phyloP scores from a whole-genome alignment of 2,329 filamentous ascomycete genomes.

The Tolypocladium tundrense region DNA sequence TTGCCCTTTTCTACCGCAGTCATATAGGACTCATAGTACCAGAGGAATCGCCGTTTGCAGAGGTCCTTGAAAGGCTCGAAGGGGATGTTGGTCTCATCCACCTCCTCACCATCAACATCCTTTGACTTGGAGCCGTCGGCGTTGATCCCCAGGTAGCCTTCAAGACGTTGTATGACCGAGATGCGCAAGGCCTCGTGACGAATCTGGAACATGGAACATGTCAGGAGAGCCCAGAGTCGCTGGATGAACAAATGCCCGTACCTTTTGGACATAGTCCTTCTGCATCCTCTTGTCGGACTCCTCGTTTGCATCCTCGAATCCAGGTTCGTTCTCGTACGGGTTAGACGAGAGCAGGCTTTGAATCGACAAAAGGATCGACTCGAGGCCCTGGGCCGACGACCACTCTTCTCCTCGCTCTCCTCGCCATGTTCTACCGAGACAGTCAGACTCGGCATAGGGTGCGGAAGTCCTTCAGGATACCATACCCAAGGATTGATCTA shows the following conservation, averaged over 20 bases:
- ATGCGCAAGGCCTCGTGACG: slow-evolving; percentile 82
- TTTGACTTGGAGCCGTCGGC: slow-evolving; percentile 35
- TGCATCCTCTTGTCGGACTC: slow-evolving; percentile 63
- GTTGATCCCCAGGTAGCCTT: slow-evolving; percentile 63
- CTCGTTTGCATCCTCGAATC: slow-evolving; percentile 68
- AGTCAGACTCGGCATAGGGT: neutral
- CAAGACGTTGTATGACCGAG: slow-evolving; percentile 75
- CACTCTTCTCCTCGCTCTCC: slow-evolving; percentile 87
- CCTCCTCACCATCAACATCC: slow-evolving; percentile 37
- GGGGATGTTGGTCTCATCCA: slow-evolving; percentile 42
- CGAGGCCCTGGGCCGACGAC: slow-evolving; percentile 91
- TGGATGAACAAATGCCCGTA: slow-evolving; percentile 20
- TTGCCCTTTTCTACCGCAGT: slow-evolving; percentile 56
- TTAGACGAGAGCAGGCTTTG: slow-evolving; percentile 92
- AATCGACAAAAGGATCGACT: slow-evolving; percentile 89
- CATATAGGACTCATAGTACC: slow-evolving; percentile 90
- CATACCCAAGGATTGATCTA: slow-evolving; percentile 78
- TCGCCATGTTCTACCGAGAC: slow-evolving; percentile 68
- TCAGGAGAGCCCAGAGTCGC: slow-evolving; percentile 4
- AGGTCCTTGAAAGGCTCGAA: slow-evolving; percentile 87
- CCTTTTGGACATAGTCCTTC: slow-evolving; percentile 69
- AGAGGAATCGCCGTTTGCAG: slow-evolving; percentile 83
- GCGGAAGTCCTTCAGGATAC: neutral
- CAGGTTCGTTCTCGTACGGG: slow-evolving; percentile 93
- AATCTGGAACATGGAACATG: slow-evolving; percentile 51